Base-by-base conservation (phyloP, 305 asterid genomes). In the Plantago coronopus region DNA sequence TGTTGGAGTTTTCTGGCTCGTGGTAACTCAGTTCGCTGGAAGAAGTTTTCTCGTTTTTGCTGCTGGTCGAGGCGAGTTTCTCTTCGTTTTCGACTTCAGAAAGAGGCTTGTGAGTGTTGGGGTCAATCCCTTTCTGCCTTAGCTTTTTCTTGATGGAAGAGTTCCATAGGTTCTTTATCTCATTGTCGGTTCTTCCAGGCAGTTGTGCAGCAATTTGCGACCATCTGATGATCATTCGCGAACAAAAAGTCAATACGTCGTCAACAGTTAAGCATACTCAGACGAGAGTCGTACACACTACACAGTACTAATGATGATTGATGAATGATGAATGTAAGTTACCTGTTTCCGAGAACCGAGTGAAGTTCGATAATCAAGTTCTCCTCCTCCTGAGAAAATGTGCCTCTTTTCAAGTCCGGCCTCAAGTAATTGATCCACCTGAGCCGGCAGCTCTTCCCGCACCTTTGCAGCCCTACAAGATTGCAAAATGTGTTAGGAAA, bases 91-190 rank as follows among this genome's bases (percentile, higher is more conserved):
- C 94, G 5, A 61, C 59, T 18, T 86, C 86, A 0, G 95, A 79
- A n/a, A 87, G 65, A 18, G 96, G 97, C 63, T 81, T 81, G 69
- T 91, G 98, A 0, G 98, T 89, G 72, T 70, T 83, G 7, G 98
- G 98, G 62, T 91, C 98, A 46, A 93, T 93, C n/a, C 98, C 98
- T 19, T 62, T 76, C 45, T 86, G 95, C 69, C 94, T 72, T 2
- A 91, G 88, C n/a, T 93, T 93, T 57, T 93, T 93, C 91, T 93
- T 93, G 67, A 93, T 81, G 10, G 98, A 93, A 0, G 98, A 93
- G 44, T 93, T 91, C 98, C 98, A 91, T 0, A 91, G 75, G 44
- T 91, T 91, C 88, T 91, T 91, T 57, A 91, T 91, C 42, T 91
- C 98, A 20, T 91, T 91, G 63, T 91, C 98, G 1, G 98, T 91